These are phyloP conservation scores for Suillus fuscotomentosus DNA, from an alignment of 768 basidiomycete genomes.

Conservation along the genomic window DNA sequence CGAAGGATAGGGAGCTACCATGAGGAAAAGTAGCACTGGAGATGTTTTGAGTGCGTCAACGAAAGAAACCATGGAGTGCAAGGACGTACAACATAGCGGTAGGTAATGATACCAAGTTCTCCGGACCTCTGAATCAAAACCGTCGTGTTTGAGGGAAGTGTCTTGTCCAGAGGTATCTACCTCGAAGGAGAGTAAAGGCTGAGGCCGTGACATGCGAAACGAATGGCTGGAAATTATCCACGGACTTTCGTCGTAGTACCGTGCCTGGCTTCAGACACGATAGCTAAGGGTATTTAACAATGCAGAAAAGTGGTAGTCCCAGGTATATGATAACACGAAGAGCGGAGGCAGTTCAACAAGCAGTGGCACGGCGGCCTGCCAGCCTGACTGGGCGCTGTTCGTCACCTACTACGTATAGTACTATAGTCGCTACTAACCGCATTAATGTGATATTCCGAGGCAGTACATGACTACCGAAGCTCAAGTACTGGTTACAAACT, in stretches of 20 bases:
- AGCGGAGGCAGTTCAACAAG: neutral
- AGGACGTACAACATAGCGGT: conserved; percentile 51
- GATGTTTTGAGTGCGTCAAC: conserved; percentile 17
- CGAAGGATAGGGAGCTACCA: conserved; percentile 76
- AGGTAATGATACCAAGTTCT: conserved; percentile 59
- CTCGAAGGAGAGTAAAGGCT: conserved; percentile 29
- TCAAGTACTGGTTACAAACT: no score
- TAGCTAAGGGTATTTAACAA: neutral
- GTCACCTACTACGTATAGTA: no score
- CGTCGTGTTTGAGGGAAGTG: conserved; percentile 20
- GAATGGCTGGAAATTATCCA: neutral
- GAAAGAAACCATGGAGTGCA: neutral
- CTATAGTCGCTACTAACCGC: no score
- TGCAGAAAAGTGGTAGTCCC: neutral
- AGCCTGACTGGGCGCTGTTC: no score
- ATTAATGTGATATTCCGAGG: no score
- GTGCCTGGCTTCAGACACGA: neutral
- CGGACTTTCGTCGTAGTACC: neutral
- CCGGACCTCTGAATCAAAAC: conserved; percentile 31
- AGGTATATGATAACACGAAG: neutral
- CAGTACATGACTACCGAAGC: no score
- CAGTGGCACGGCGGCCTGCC: no score
- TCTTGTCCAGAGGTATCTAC: conserved; percentile 17
- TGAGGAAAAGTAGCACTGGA: conserved; percentile 49
- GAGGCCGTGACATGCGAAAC: conserved; percentile 17